Evolutionary conservation across 2,329 filamentous ascomycete species (phyloP).

Genomic region (Neofusicoccum ribis): DNA sequence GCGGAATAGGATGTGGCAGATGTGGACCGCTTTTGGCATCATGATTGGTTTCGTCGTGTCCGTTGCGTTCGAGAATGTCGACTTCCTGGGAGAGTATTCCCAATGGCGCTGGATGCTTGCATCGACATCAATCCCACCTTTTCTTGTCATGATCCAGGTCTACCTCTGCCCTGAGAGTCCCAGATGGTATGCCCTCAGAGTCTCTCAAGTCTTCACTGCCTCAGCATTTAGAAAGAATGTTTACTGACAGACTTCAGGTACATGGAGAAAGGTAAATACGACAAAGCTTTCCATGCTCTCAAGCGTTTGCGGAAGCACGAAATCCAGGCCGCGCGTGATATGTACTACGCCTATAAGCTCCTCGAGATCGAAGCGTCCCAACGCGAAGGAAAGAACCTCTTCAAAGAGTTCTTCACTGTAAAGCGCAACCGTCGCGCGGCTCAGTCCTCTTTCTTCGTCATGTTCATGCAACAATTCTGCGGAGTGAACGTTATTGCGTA

Average conservation of each 20-base stretch:
- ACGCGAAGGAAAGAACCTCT: conserved; percentile 34
- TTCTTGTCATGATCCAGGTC: conserved; percentile 19
- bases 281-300: conserved; percentile 45
- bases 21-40: conserved; percentile 48
- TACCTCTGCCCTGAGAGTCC: conserved; percentile 39
- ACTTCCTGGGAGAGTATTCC: not conserved
- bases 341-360: conserved; percentile 53
- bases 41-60: conserved; percentile 44
- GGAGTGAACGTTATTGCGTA: conserved; percentile 35
- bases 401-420: conserved; percentile 30
- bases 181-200: conserved; percentile 33
- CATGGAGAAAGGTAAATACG: conserved; percentile 44
- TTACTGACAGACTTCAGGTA: conserved; percentile 22
- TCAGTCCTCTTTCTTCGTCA: conserved; percentile 33
- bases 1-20: conserved; percentile 40
- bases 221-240: too few relatives aligned
- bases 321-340: conserved; percentile 56
- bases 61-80: conserved; percentile 30
- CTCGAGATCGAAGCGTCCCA: conserved; percentile 41
- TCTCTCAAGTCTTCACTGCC: too few relatives aligned
- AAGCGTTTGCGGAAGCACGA: conserved; percentile 42
- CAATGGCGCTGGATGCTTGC: conserved; percentile 21
- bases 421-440: conserved; percentile 34
- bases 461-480: conserved; percentile 36
- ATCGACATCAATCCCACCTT: conserved; percentile 11